These are phyloP conservation scores for Ramaria sp. DNA, from an alignment of 768 basidiomycete species.

Conservation along the genomic window DNA sequence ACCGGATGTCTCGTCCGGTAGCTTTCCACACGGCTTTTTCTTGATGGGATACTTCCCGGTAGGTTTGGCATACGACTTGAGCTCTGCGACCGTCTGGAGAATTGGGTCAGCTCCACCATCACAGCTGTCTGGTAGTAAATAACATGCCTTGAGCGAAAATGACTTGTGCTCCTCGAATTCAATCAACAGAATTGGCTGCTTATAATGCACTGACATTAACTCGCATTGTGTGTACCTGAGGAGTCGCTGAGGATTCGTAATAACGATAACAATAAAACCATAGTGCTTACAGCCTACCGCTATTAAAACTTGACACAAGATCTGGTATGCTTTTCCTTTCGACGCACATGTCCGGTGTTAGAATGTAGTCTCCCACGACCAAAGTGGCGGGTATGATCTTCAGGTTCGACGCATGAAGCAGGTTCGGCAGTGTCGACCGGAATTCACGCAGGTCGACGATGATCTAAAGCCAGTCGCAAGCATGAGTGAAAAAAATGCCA, in stretches of 20 bases:
- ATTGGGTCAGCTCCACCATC: not conserved
- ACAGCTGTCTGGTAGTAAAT: not conserved
- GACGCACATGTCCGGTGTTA: constrained; percentile 91
- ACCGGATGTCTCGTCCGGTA: constrained; percentile 24
- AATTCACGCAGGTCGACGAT: constrained; percentile 98
- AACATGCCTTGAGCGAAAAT: constrained; percentile 73
- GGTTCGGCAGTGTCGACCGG: constrained; percentile 79
- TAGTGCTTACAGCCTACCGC: constrained; percentile 76
- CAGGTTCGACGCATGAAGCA: constrained; percentile 75
- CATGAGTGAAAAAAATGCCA: not conserved
- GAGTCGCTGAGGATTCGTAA: too few relatives aligned
- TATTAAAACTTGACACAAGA: constrained; percentile 87
- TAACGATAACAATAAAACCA: not conserved
- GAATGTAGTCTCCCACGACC: constrained; percentile 91
- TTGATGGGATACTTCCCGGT: constrained; percentile 45
- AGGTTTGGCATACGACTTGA: constrained; percentile 58
- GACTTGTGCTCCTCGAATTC: constrained; percentile 98
- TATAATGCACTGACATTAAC: constrained; percentile 93
- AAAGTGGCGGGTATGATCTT: constrained; percentile 85
- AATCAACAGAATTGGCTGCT: constrained; percentile 83
- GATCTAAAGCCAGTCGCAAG: constrained; percentile 38
- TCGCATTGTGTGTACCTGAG: constrained; percentile 93
- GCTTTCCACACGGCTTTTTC: constrained; percentile 18
- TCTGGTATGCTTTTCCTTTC: constrained; percentile 94
- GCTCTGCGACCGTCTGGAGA: constrained; percentile 48